Conservation (phyloP, 148 eudicot genomes). For the Mesembryanthemum crystallinum region DNA sequence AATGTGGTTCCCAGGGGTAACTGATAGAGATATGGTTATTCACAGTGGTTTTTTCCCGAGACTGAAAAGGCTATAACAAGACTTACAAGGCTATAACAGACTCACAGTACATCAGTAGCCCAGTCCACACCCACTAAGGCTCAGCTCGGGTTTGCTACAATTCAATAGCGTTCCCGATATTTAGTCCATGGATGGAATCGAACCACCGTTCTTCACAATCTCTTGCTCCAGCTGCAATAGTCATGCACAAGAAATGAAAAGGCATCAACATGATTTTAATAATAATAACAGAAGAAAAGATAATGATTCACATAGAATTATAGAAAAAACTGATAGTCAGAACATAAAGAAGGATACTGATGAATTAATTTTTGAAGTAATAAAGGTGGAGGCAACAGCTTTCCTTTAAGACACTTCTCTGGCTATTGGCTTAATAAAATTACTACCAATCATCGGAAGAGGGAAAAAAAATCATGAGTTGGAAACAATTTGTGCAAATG, state of each 20-base stretch:
- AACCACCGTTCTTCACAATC: conserved; percentile 41
- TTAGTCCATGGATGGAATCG: conserved; percentile 27
- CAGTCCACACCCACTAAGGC: too few species aligned
- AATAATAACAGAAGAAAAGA: background rate
- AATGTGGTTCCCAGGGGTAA: too few species aligned
- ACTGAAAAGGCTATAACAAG: background rate
- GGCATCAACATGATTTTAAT: background rate
- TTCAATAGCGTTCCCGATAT: background rate
- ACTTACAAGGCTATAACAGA: background rate
- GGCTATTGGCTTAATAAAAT: too few species aligned
- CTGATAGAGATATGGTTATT: too few species aligned
- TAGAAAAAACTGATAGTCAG: too few species aligned
- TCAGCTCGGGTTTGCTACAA: background rate
- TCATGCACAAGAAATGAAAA: background rate
- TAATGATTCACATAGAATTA: background rate
- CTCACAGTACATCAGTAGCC: background rate
- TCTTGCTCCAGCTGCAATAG: conserved; percentile 41
- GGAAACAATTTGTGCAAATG: too few species aligned
- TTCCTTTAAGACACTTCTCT: too few species aligned
- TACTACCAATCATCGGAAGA: too few species aligned
- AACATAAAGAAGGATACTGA: too few species aligned
- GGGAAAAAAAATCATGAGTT: too few species aligned
- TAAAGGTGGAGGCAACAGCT: too few species aligned
- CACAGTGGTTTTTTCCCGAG: background rate
- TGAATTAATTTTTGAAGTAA: too few species aligned